Percentiles rank a stretch among this genome's conserved stretches.
phyloP scores from a whole-genome alignment of 371 early-diverging fungal genomes.

The Mortierella sp. region DNA sequence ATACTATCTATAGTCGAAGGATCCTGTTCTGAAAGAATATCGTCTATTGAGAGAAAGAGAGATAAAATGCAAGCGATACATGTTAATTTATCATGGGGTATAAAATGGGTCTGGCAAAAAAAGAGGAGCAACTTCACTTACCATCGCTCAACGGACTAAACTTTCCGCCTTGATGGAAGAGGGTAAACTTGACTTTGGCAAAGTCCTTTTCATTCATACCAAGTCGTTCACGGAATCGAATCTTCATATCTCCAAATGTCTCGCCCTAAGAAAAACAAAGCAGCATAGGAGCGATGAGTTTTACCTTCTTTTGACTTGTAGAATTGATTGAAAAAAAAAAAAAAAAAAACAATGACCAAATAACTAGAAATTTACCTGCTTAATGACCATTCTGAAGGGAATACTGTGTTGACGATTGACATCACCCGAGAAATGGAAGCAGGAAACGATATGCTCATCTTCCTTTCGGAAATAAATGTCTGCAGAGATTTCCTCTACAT shows the following conservation, averaged over 20 bases:
- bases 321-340: not conserved
- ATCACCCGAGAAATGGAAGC: conserved; percentile 84
- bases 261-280: conserved; percentile 67
- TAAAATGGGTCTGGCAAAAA: not conserved
- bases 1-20: conserved; percentile 69
- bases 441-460: conserved; percentile 67
- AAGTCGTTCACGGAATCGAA: conserved; percentile 77
- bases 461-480: conserved; percentile 67
- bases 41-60: conserved; percentile 23
- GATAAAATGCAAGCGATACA: not conserved
- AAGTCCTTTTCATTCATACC: conserved; percentile 92
- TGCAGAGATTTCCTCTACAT: conserved; percentile 70
- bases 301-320: not conserved
- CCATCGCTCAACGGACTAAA: conserved; percentile 36
- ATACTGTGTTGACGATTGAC: conserved; percentile 78
- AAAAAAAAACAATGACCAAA: not conserved
- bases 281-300: not conserved
- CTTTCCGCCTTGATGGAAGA: conserved; percentile 39
- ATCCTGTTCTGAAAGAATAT: conserved; percentile 65
- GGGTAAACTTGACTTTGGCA: conserved; percentile 77
- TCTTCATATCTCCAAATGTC: conserved; percentile 74
- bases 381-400: conserved; percentile 84
- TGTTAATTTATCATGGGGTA: not conserved
- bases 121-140: conserved; percentile 1
- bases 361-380: conserved; percentile 58